A percentile compares a stretch with the other conserved stretches of the same genome.
phyloP scores from a whole-genome alignment of 208 protist genomes.

The Crithidia expoeki region DNA sequence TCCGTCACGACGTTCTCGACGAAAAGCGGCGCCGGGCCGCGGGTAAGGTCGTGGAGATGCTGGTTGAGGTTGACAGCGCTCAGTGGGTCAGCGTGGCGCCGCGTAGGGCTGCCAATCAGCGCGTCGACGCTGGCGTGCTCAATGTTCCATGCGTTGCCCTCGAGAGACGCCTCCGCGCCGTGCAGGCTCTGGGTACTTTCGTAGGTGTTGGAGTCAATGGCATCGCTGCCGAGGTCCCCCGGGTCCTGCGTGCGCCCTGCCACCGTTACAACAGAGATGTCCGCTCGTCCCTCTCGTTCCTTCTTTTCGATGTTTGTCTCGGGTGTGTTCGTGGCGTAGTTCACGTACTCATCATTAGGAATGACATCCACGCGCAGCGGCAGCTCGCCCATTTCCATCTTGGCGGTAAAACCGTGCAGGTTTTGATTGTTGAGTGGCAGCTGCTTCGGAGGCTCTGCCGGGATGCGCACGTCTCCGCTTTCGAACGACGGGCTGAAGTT shows the following conservation, averaged over 20 bases:
- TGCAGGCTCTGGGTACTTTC: slow-evolving; percentile 30
- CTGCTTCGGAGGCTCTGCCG: slow-evolving; percentile 25
- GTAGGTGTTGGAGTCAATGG: slow-evolving; percentile 12
- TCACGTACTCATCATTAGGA: slow-evolving; percentile 25
- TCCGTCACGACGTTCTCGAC: slow-evolving; percentile 42
- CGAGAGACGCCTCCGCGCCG: slow-evolving; percentile 16
- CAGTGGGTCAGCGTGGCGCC: slow-evolving; percentile 39
- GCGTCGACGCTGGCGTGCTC: slow-evolving; percentile 44
- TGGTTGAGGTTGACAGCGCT: slow-evolving; percentile 52
- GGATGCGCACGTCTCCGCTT: neutral
- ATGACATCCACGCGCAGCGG: slow-evolving; percentile 53
- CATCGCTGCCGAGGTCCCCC: slow-evolving; percentile 30
- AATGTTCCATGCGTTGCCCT: slow-evolving; percentile 40
- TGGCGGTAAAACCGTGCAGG: slow-evolving; percentile 44
- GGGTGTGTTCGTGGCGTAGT: slow-evolving; percentile 8
- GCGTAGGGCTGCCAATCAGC: slow-evolving; percentile 31
- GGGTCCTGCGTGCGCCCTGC: slow-evolving; percentile 18
- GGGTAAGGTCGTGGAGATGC: slow-evolving; percentile 49
- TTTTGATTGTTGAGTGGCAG: slow-evolving; percentile 54
- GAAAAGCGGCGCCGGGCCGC: slow-evolving; percentile 44
- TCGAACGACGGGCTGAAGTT: slow-evolving; percentile 9
- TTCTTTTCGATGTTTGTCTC: slow-evolving; percentile 2
- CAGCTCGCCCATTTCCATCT: slow-evolving; percentile 35
- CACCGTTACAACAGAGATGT: slow-evolving; percentile 22
- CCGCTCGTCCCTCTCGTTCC: neutral